Conservation (phyloP, 768 basidiomycete species). For the Russula earlei region DNA sequence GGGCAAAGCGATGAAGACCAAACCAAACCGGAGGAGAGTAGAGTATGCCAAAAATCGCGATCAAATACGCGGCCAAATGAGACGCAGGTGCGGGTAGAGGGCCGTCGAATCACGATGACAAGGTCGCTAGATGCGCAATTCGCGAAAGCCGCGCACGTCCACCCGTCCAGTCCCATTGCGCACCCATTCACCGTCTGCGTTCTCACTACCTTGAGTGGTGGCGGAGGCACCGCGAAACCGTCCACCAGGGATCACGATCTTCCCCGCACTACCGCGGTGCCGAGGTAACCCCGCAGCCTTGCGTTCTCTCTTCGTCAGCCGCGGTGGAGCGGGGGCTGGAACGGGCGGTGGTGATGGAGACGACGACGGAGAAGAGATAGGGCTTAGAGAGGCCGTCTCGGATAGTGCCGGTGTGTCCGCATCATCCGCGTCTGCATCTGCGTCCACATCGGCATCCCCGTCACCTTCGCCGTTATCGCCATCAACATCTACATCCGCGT, state of each 20-base stretch:
- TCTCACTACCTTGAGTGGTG: constrained; percentile 23
- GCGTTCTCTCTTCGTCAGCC: constrained; percentile 56
- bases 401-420: constrained; percentile 36
- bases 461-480: constrained; percentile 20
- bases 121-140: constrained; percentile 53
- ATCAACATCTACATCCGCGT: constrained; percentile 27
- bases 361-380: constrained; percentile 28
- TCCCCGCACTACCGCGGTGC: constrained; percentile 41
- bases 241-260: constrained; percentile 55
- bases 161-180: constrained; percentile 62
- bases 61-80: not conserved
- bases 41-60: not conserved
- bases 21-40: not conserved
- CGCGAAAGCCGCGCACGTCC: constrained; percentile 70
- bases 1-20: not conserved
- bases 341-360: constrained; percentile 22
- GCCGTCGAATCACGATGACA: no score
- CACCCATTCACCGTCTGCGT: constrained; percentile 45
- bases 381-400: constrained; percentile 26
- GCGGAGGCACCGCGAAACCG: constrained; percentile 27
- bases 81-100: not conserved
- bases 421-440: constrained; percentile 21
- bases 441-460: constrained; percentile 24
- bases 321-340: constrained; percentile 26
- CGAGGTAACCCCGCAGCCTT: constrained; percentile 64